Evolutionary conservation across 164 flowering plant genomes (phyloP), one percentile per base, ranked within the genome.

Genomic region (Echeveria elegans): DNA sequence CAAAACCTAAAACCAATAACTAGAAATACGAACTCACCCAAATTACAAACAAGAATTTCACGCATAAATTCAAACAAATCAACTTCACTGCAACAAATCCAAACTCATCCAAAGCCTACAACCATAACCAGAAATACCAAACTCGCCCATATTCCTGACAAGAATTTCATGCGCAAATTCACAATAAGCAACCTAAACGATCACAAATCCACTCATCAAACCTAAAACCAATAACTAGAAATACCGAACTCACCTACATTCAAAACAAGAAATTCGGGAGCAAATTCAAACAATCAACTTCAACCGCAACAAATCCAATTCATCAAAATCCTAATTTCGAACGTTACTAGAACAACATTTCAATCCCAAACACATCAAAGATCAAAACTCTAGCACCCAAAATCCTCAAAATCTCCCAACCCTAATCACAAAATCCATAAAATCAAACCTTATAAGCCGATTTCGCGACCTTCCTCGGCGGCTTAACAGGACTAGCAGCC

Each of bases 361-460:
- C 41, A 62, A 36, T 36, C 47, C 47, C 2, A 23, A 8, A n/a
- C 12, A 5, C 6, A 29, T 4, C 37, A 19, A 15, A 40, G 45
- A 2, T 4, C 16, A 31, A 4, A 6, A 48, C 9, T 31, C 10
- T 15, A n/a, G 1, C n/a, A 19, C 21, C 14, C 36, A 60, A 63
- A 63, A 36, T 32, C 29, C 29, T 10, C 5, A 30, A 28, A 5
- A 43, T 43, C 16, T 43, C 2, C 48, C 4, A 43, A 43, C 19
- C 48, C 48, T 43, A 43, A 43, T 10, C 48, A 10, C 11, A 50
- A 21, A 23, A 50, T 12, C 26, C 48, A 10, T 0, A 50, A 21
- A 23, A 50, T 12, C 26, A 56, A 21, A 90, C 99, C 96, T 92
- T 95, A 68, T 83, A 92, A 9, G 97, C 98, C 28, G 97, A 84